Percentiles rank a stretch among this genome's conserved stretches.
Evolutionary conservation across 345 rosid species (phyloP).

Genomic region (Hypericum perforatum): DNA sequence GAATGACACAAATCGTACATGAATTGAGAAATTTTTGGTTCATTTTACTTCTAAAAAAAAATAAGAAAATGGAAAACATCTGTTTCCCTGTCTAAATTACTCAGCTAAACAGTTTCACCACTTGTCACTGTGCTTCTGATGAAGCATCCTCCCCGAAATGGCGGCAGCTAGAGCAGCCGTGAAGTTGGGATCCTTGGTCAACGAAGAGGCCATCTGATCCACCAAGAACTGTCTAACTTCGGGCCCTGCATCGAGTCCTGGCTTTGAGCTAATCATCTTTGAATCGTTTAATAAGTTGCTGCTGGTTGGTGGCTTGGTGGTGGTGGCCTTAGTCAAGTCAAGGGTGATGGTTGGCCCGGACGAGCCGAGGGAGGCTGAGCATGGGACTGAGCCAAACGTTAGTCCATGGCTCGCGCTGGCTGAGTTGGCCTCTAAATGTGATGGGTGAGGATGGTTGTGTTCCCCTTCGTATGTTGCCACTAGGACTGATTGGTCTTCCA

Average conservation of each 20-base stretch:
- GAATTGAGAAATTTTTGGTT: too few species aligned
- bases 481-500: conserved; percentile 70
- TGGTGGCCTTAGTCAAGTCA: conserved; percentile 41
- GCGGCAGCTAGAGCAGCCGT: conserved; percentile 97
- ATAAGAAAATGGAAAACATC: too few species aligned
- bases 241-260: conserved; percentile 41
- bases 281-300: conserved; percentile 1
- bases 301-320: background rate
- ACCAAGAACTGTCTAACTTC: conserved; percentile 59
- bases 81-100: too few species aligned
- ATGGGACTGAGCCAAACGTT: conserved; percentile 30
- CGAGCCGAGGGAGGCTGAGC: conserved; percentile 32
- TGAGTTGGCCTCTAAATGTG: conserved; percentile 43
- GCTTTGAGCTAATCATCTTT: conserved; percentile 13
- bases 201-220: conserved; percentile 90
- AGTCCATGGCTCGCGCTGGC: conserved; percentile 33
- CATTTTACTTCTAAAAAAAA: too few species aligned
- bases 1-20: too few species aligned
- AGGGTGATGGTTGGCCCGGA: conserved; percentile 38
- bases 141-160: conserved; percentile 67
- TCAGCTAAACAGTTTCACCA: conserved; percentile 13
- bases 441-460: conserved; percentile 81
- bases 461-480: conserved; percentile 98
- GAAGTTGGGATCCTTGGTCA: conserved; percentile 88
- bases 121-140: conserved; percentile 32